Evolutionary conservation across 768 basidiomycete genomes (phyloP), one percentile per base, ranked within the genome.

Genomic region (Pleurotus citrinopileatus): DNA sequence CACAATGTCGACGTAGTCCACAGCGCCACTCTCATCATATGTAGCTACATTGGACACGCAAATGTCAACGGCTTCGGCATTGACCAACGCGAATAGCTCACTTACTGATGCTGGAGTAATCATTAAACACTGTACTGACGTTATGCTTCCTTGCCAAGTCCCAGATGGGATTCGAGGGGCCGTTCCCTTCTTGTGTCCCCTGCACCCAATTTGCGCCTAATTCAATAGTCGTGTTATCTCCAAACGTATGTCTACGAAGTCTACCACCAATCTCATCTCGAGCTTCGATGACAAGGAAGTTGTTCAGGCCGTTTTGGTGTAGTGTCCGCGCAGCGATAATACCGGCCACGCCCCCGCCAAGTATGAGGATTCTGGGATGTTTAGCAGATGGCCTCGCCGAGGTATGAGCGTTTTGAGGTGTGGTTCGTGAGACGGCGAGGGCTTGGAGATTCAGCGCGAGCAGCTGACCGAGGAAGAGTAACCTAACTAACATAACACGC

Each of bases 291-390:
- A 89, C 72, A 52, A 83, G 62, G 60, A 84, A 86, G 60, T 84
- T 72, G n/a, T 74, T 57, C 57, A 86, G 74, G 3, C 81, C 81
- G 20, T 74, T 67, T 43, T 76, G 65, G 42, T 83, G 74, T 6
- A 86, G 70, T 0, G 83, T 79, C 25, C 80, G 77, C 10, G 87
- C 86, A 8, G 85, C 84, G 29, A 83, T 82, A 17, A 87, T 69
- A 8, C 86, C 86, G 3, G 86, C 68, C 36, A 87, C 77, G 7
- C 86, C 86, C 27, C 83, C 85, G 3, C 86, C 86, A 22, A 87
- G 73, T 48, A 87, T 81, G 36, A 87, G 74, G 12, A 85, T 77
- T 6, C 62, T 71, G 9, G 55, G 26, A 52, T 66, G 50, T 6
- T 34, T 34, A n/a, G 32, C 25, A 9, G 42, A 44, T 20, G 12